phyloP scores from a whole-genome alignment of 306 rosid genomes.

The Pyrus betulifolia region DNA sequence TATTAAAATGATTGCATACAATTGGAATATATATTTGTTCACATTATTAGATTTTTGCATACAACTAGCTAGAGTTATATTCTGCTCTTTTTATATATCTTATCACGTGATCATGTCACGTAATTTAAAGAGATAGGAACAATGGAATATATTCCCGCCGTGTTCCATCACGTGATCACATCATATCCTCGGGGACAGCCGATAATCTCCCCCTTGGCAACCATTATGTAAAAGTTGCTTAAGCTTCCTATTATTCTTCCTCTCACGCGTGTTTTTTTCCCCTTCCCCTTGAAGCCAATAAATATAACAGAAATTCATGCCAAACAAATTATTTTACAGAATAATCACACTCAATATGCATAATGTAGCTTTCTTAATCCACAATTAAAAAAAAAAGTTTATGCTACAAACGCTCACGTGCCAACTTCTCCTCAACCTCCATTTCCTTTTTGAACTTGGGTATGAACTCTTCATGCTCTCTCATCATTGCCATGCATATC shows the following conservation, averaged over 20 bases:
- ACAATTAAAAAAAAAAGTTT: not conserved
- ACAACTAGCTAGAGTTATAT: too few relatives aligned
- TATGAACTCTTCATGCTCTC: conserved; percentile 62
- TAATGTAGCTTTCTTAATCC: not conserved
- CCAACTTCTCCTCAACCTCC: conserved; percentile 45
- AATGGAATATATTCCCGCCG: too few relatives aligned
- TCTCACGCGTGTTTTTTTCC: not conserved
- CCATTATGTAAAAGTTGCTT: not conserved
- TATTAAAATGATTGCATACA: not conserved
- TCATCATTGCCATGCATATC: conserved; percentile 49
- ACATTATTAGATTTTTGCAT: too few relatives aligned
- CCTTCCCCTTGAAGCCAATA: not conserved
- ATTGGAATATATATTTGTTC: too few relatives aligned
- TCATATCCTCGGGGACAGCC: too few relatives aligned
- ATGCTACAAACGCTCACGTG: conserved; percentile 11
- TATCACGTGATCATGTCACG: too few relatives aligned
- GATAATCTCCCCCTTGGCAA: too few relatives aligned
- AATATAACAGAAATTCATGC: not conserved
- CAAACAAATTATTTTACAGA: not conserved
- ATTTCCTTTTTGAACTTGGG: conserved; percentile 43
- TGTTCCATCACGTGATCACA: too few relatives aligned
- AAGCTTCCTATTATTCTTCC: not conserved
- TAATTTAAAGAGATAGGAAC: too few relatives aligned
- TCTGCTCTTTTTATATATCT: too few relatives aligned
- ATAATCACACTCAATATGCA: not conserved